phyloP scores from a whole-genome alignment of 2,329 filamentous ascomycete genomes.

The Arthrobotrys musiformis region DNA sequence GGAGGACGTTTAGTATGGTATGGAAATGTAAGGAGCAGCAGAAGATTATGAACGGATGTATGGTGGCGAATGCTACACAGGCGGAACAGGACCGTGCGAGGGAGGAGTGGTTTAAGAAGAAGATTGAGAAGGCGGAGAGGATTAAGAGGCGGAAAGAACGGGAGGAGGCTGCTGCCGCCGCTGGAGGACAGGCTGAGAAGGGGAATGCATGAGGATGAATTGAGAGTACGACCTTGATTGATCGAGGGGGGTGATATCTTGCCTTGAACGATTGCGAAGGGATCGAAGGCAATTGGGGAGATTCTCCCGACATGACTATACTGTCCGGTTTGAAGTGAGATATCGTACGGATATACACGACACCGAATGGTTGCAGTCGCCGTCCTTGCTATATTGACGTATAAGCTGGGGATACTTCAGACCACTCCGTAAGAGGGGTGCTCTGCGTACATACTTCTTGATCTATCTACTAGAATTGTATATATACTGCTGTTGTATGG shows the following conservation, averaged over 20 bases:
- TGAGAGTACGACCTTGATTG: no score
- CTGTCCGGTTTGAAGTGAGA: no score
- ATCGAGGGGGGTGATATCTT: no score
- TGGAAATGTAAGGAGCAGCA: constrained; percentile 85
- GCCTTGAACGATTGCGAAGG: no score
- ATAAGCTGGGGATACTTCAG: not conserved
- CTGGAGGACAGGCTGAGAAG: constrained; percentile 15
- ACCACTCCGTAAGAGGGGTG: not conserved
- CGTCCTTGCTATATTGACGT: not conserved
- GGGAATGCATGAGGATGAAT: constrained; percentile 14
- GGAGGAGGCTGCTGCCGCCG: constrained; percentile 32
- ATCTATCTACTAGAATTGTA: constrained; percentile 47
- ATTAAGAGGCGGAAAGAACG: constrained; percentile 33
- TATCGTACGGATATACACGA: not conserved
- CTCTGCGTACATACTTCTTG: constrained; percentile 38
- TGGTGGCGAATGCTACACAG: constrained; percentile 85
- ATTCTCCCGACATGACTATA: no score
- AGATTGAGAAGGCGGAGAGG: constrained; percentile 70
- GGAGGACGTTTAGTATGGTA: constrained; percentile 85
- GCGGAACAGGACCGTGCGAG: constrained; percentile 86
- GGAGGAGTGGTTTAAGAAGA: constrained; percentile 89
- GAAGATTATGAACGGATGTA: constrained; percentile 90
- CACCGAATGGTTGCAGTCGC: not conserved
- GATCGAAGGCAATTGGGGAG: not conserved
- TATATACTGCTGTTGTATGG: constrained; percentile 27